Base-by-base conservation (phyloP, 2,329 filamentous ascomycete species). In the Paecilomyces sp. region DNA sequence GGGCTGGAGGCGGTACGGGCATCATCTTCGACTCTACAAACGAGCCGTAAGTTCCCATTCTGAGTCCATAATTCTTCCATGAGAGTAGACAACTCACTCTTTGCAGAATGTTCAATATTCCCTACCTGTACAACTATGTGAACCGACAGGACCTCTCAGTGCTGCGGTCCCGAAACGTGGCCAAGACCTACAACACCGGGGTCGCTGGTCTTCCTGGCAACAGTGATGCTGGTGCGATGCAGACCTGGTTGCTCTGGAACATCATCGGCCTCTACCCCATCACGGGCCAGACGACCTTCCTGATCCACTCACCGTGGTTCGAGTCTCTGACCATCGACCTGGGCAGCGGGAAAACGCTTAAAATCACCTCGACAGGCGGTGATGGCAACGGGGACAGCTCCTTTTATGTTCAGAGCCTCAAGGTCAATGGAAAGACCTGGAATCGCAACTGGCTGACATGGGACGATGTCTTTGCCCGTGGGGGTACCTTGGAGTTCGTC, bases 211-310 rank as follows among this genome's bases (percentile, higher is more conserved):
- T 90, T 0, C 88, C 88, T 0, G 88, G 88, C 0, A 90, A 90
- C 71, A 85, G 82, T 53, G 88, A 90, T 69, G 86, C 86, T 1
- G 88, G 88, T 6, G 85, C 88, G 13, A 89, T 90, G 87, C 86
- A 90, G 68, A 85, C 82, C 7, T 89, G 86, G 83, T 72, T 88
- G 2, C 72, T 88, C 8, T 90, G 87, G 84, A 84, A 83, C 63
- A 88, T 88, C 81, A 80, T 89, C 41, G 87, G 87, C 1, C 73
- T 89, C 30, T 89, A 88, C 64, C 87, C 87, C 1, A 76, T 90
- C 62, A 88, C 86, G 0, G 86, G 85, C 0, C 87, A 89, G 75
- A 85, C 85, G 0, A 87, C 84, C 0, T 89, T 89, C 69, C 76
- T 89, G 15, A 78, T 89, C 57, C 83, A 82, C 2, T 84, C 83